These are phyloP conservation scores for Paecilomyces niveus DNA, from an alignment of 2,329 filamentous ascomycete genomes.

Conservation along the genomic window DNA sequence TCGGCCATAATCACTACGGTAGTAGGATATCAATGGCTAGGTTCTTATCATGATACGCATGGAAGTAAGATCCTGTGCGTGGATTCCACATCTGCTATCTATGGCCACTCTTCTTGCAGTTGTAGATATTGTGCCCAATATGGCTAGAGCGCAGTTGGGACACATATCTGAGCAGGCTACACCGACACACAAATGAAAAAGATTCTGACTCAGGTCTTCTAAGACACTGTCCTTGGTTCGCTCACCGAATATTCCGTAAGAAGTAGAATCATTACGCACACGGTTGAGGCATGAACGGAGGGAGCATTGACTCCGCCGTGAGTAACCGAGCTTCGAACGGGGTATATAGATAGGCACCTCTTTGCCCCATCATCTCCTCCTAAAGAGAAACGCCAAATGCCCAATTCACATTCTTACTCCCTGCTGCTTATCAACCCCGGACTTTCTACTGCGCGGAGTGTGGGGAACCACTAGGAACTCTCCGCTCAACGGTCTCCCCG, in stretches of 20 bases:
- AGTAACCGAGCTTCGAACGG: not conserved
- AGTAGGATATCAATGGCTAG: too few species aligned
- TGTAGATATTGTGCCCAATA: not conserved
- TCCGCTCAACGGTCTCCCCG: not conserved
- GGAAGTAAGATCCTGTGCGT: too few species aligned
- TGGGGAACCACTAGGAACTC: not conserved
- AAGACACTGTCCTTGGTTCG: not conserved
- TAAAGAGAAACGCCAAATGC: not conserved
- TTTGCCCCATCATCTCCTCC: not conserved
- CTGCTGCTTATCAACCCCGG: not conserved
- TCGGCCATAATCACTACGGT: too few species aligned
- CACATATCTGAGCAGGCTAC: not conserved
- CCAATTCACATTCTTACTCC: not conserved
- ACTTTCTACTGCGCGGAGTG: not conserved
- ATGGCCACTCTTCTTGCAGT: not conserved
- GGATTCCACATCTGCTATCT: not conserved
- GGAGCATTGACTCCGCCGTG: not conserved
- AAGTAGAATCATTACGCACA: not conserved
- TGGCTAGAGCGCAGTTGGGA: not conserved
- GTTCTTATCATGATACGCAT: too few species aligned
- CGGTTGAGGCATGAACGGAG: not conserved
- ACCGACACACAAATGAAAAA: not conserved
- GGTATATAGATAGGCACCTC: not conserved
- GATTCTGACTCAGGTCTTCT: not conserved
- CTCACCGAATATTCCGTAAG: not conserved